Evolutionary conservation across 176 grass and related monocot species (phyloP).

Genomic region (Phoenix roebelenii): DNA sequence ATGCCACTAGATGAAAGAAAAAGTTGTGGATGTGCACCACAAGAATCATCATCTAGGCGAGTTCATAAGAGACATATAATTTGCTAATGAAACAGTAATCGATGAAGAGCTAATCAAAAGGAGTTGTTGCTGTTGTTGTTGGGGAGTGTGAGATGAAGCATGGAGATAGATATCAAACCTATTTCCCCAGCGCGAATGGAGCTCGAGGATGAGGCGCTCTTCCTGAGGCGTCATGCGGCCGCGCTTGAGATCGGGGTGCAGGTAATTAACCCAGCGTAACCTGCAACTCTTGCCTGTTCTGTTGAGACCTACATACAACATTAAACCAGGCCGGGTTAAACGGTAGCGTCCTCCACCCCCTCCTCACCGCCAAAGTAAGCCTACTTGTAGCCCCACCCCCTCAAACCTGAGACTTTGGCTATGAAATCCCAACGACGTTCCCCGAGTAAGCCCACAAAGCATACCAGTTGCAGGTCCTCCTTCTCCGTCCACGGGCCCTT

Average conservation of each 20-base stretch:
- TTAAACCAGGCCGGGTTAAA: no score
- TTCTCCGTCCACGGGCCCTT: slow-evolving; percentile 86
- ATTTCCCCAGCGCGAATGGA: slow-evolving; percentile 84
- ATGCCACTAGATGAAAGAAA: no score
- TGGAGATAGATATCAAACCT: slow-evolving; percentile 33
- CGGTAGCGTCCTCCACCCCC: no score
- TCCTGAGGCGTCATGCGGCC: slow-evolving; percentile 82
- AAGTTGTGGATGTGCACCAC: no score
- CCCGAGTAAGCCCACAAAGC: slow-evolving; percentile 92
- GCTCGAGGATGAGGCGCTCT: slow-evolving; percentile 78
- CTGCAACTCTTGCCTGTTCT: slow-evolving; percentile 82
- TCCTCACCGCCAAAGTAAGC: no score
- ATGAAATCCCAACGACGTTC: slow-evolving; percentile 99
- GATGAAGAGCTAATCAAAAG: no score
- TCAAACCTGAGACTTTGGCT: slow-evolving; percentile 98
- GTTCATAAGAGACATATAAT: no score
- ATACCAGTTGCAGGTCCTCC: slow-evolving; percentile 98
- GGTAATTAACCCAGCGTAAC: slow-evolving; percentile 89
- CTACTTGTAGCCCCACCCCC: slow-evolving; percentile 49
- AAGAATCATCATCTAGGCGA: no score
- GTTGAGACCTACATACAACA: slow-evolving; percentile 55
- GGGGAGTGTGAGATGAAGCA: not conserved
- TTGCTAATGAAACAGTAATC: no score
- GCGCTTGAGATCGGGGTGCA: slow-evolving; percentile 78
- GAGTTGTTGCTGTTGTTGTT: no score